Conservation (phyloP, 805 yeast genomes). For the Wickerhamiella cacticola region DNA sequence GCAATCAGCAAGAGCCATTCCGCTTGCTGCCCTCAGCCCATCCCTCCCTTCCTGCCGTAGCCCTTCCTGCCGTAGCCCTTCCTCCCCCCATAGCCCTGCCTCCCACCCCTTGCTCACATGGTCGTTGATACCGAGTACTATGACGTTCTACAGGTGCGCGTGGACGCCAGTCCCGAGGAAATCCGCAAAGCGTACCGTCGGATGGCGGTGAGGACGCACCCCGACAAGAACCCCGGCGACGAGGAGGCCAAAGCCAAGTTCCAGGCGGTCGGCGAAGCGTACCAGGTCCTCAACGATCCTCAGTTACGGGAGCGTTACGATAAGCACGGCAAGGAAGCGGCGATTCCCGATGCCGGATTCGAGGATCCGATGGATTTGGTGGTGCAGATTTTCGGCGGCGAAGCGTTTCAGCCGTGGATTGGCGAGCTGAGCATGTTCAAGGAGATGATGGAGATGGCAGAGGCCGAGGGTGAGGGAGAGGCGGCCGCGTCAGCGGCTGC, state of each 20-base stretch:
- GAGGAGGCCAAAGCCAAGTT: conserved; percentile 79
- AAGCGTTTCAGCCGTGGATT: conserved; percentile 71
- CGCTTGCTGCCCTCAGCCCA: too few species aligned
- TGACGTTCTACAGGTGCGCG: conserved; percentile 57
- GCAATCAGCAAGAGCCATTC: too few species aligned
- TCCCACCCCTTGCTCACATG: conserved; percentile 34
- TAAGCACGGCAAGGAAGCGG: conserved; percentile 68
- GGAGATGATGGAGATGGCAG: conserved; percentile 56
- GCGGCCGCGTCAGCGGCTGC: conserved; percentile 14
- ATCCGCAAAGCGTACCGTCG: conserved; percentile 90
- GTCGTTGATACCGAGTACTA: conserved; percentile 80
- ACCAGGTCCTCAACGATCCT: conserved; percentile 58
- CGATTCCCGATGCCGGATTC: conserved; percentile 57
- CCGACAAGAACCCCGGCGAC: conserved; percentile 94
- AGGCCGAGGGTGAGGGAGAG: conserved; percentile 38
- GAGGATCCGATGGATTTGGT: conserved; percentile 81
- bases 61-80: too few species aligned
- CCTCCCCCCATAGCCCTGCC: background rate
- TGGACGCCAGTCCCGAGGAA: conserved; percentile 63
- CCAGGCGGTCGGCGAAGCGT: conserved; percentile 53
- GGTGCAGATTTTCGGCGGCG: conserved; percentile 80
- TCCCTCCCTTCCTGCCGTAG: too few species aligned
- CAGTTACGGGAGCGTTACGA: conserved; percentile 64
- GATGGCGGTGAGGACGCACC: conserved; percentile 80
- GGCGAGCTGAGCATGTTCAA: conserved; percentile 76